Evolutionary conservation across 169 alveolate genomes (phyloP).

Genomic region (Theileria orientalis): DNA sequence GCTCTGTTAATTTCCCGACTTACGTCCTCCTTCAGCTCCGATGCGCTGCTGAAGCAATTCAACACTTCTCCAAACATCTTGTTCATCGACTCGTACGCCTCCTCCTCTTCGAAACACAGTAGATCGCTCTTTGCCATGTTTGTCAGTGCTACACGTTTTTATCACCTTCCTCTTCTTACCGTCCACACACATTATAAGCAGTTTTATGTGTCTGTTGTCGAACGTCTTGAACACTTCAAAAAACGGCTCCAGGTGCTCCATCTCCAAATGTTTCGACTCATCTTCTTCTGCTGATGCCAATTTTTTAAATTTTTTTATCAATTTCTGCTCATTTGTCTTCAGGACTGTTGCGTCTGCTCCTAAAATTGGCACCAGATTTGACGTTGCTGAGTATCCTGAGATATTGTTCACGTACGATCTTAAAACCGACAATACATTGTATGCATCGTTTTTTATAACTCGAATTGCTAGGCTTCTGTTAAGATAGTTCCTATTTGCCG

Average conservation of each 20-base stretch:
- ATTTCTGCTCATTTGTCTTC: conserved; percentile 34
- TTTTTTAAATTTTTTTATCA: conserved; percentile 45
- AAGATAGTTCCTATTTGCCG: not conserved
- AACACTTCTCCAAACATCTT: conserved; percentile 39
- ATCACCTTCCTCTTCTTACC: not conserved
- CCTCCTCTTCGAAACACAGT: conserved; percentile 38
- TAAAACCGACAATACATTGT: conserved; percentile 52
- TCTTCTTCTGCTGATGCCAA: conserved; percentile 24
- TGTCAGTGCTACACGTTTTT: conserved; percentile 20
- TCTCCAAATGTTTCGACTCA: conserved; percentile 18
- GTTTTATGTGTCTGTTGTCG: conserved; percentile 48
- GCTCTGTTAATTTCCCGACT: not conserved
- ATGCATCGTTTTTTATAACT: conserved; percentile 54
- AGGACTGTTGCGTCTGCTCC: conserved; percentile 39
- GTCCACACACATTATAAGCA: conserved; percentile 45
- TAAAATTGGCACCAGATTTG: conserved; percentile 58
- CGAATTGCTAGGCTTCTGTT: conserved; percentile 20
- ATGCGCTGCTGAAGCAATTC: conserved; percentile 26
- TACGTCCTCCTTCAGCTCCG: conserved; percentile 60
- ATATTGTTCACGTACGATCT: conserved; percentile 47
- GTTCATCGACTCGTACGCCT: conserved; percentile 24
- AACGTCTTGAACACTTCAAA: conserved; percentile 46
- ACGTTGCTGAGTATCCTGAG: conserved; percentile 23
- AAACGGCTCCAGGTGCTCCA: conserved; percentile 48
- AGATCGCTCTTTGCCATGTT: conserved; percentile 52